A percentile compares a stretch with the other conserved stretches of the same genome.
Conservation (phyloP, 1,284 basidiomycete genomes). For the Calocybe gambosa region DNA sequence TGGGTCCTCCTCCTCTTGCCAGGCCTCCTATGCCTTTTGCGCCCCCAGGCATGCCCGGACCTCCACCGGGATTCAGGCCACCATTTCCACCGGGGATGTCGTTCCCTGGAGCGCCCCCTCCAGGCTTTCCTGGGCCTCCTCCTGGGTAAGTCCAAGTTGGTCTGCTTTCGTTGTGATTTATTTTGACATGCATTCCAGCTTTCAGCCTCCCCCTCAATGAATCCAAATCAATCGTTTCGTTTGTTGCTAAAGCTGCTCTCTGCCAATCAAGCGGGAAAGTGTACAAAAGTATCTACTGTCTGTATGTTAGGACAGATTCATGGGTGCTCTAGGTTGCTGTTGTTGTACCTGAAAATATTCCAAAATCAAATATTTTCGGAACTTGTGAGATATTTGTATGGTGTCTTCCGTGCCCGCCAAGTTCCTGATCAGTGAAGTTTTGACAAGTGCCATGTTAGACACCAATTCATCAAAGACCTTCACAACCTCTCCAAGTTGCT, state of each 20-base stretch:
- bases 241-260: conserved; percentile 4
- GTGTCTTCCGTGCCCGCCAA: too few relatives aligned
- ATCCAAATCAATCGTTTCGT: conserved; percentile 4
- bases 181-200: conserved; percentile 27
- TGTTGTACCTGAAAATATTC: conserved; percentile 12
- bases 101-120: conserved; percentile 60
- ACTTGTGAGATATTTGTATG: conserved; percentile 5
- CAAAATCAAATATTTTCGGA: conserved; percentile 2
- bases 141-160: conserved; percentile 63
- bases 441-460: too few relatives aligned
- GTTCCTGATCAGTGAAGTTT: too few relatives aligned
- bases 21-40: conserved; percentile 81
- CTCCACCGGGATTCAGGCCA: conserved; percentile 79
- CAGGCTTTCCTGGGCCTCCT: conserved; percentile 75
- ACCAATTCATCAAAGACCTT: too few relatives aligned
- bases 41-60: conserved; percentile 79
- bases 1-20: conserved; percentile 64
- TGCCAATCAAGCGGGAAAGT: conserved; percentile 15
- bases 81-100: conserved; percentile 77
- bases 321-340: conserved; percentile 15
- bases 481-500: too few relatives aligned
- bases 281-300: conserved; percentile 8
- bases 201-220: conserved; percentile 48
- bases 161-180: not conserved
- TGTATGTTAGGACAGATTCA: not conserved